Percentiles rank a stretch among this genome's conserved stretches.
Conservation (phyloP, 2,329 filamentous ascomycete genomes). For the Fusarium torreyae region DNA sequence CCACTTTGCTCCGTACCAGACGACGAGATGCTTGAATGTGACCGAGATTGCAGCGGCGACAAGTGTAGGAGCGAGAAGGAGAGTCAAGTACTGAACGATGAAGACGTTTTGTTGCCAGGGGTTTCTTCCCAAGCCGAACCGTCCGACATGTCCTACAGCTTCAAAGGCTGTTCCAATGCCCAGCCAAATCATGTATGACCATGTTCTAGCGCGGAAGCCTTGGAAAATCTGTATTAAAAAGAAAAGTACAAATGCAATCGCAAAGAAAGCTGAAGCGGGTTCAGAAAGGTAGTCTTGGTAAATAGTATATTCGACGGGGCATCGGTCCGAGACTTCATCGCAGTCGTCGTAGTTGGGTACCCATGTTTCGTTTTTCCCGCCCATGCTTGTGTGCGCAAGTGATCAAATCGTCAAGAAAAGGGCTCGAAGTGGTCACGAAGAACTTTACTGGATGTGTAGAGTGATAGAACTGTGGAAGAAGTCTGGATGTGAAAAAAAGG, state of each 20-base stretch:
- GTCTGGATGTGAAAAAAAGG: not conserved
- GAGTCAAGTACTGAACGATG: slow-evolving; percentile 58
- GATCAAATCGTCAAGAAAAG: not conserved
- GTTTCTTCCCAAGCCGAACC: slow-evolving; percentile 57
- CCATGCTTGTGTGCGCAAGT: not conserved
- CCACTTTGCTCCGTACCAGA: slow-evolving; percentile 59
- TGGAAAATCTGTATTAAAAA: slow-evolving; percentile 53
- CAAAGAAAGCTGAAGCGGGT: slow-evolving; percentile 51
- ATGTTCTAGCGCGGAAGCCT: slow-evolving; percentile 55
- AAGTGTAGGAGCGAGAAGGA: slow-evolving; percentile 61
- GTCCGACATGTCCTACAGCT: slow-evolving; percentile 59
- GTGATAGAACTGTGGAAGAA: not conserved
- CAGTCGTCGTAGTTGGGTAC: slow-evolving; percentile 37
- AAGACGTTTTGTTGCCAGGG: slow-evolving; percentile 59
- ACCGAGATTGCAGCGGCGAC: slow-evolving; percentile 63
- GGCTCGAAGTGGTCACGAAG: no score
- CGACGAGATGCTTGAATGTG: slow-evolving; percentile 62
- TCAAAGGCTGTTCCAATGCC: slow-evolving; percentile 59
- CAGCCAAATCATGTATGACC: slow-evolving; percentile 56
- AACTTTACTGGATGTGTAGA: no score
- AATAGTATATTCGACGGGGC: slow-evolving; percentile 46
- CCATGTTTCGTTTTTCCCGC: slow-evolving; percentile 21
- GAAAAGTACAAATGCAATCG: slow-evolving; percentile 54
- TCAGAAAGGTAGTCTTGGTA: slow-evolving; percentile 46
- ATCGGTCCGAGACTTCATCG: slow-evolving; percentile 42